Evolutionary conservation across 805 yeast species (phyloP), one percentile per base, ranked within the genome.

Genomic region (Monosporozyma unispora): DNA sequence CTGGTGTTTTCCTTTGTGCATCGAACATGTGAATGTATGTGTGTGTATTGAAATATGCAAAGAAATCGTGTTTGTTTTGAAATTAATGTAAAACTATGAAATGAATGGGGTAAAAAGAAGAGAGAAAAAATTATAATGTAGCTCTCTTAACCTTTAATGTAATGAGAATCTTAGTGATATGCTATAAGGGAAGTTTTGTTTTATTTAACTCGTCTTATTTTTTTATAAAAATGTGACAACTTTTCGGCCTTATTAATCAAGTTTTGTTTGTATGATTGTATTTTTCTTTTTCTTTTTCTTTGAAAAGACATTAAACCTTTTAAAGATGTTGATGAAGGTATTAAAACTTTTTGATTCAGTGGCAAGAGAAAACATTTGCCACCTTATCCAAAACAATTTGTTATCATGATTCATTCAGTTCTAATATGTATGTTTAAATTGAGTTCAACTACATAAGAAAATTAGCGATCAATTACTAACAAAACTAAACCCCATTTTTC

Each of bases 401-500:
- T 7, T 37, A 19, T 29, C 22, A 14, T 88, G 96, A 88, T 88
- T 51, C 93, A 88, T 64, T 22, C 48, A 16, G 46, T 46, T 7
- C 37, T 25, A 19, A 31, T 43, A 29, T 31, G 43, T 29, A 45
- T 50, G 50, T 50, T 14, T 21, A 18, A 14, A 9, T 43, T 12
- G 9, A 12, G 4, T 29, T 28, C 7, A 19, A n/a, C 6, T 7
- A 10, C 9, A 6, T 21, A 11, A 8, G 18, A 10, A 10, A n/a
- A n/a, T n/a, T n/a, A n/a, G 12, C 18, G 7, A 7, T 16, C 14
- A 31, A 14, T 47, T 43, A 33, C 49, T 48, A 46, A 41, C 49
- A n/a, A 16, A 14, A 10, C 19, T 21, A 4, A 25, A 28, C n/a
- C 28, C 25, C 21, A 18, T 19, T 23, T 19, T 38, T 23, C 27